Evolutionary conservation across 306 rosid species (phyloP), one percentile per base, ranked within the genome.

Genomic region (Gastrolobium bilobum): DNA sequence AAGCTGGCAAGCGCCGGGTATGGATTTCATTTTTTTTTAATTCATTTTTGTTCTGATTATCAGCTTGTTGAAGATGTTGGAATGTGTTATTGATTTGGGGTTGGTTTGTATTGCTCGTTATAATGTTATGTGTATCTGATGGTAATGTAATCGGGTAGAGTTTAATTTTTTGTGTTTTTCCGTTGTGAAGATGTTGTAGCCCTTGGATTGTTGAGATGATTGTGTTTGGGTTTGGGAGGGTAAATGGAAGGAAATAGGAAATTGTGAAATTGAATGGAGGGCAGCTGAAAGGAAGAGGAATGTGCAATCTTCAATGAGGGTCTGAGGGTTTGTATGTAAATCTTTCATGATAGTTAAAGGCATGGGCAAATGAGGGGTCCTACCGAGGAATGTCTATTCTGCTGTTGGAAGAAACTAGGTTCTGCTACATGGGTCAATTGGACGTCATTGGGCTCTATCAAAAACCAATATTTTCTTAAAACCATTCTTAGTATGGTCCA

Each of bases 1-100:
- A 90, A 86, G 99, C 98, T 80, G 99, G 99, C 70, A 96, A 90
- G 84, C 96, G 96, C 57, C 90, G 96, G 93, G 99, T 95, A 85
- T 6, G 84, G 66, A 52, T 87, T 81, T 38, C n/a, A 35, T 78
- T 68, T 13, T 35, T 14, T 54, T 9, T 42, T 6, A 20, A 5
- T 50, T 51, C 20, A 2, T 44, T 33, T 38, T 30, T 74, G n/a
- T 67, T 60, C 42, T 61, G 13, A 10, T 48, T 58, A n/a, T 30
- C 33, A 42, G 44, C 29, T 80, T 69, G 35, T 7, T 46, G 14
- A 20, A 33, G 29, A 56, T 63, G 56, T 56, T 11, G 38, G 42
- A 67, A 30, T 86, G 52, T 46, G 54, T 31, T 68, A 5, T 53
- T 79, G 62, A 71, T 82, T 59, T n/a, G 34, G 34, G 7, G 54